Base-by-base conservation (phyloP, 2,329 filamentous ascomycete species). In the Diaporthe destruens region DNA sequence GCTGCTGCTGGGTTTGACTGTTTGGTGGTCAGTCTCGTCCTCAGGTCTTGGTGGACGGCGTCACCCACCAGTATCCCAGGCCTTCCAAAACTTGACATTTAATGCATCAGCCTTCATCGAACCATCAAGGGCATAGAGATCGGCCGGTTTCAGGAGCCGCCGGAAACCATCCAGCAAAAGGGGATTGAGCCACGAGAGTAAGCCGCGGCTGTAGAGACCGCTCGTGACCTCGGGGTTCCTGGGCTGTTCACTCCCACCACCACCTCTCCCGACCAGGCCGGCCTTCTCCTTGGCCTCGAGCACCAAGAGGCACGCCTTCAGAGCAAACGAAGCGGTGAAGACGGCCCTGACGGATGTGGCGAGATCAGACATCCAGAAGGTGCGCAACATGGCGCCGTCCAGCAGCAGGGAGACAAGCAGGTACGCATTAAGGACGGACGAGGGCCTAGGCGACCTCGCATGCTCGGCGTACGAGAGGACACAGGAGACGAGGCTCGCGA, bases 211-310 rank as follows among this genome's bases (percentile, higher is more conserved):
- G 51, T 83, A 82, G 9, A 84, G 75, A 18, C 84, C 83, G 72
- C 82, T 82, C 36, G 80, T 81, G 49, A 76, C 77, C 71, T 83
- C 83, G 5, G 84, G 82, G 9, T 81, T 80, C n/a, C 75, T 72
- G 20, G 74, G 69, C 61, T 75, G 32, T n/a, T 76, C 47, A 75
- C 71, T n/a, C 81, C 7, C 44, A 23, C 47, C 20, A 49, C 47
- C 47, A 7, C 71, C 34, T 11, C 32, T 25, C 6, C 29, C 14
- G 16, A 84, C 75, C 47, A 80, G 79, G 2, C 72, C 55, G 11
- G 79, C 77, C 77, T 85, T 86, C 69, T 80, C 82, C 70, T 77
- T 76, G 1, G 82, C 82, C 77, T 86, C 84, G 3, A 83, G 80
- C 34, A 82, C 75, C 23, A 83, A 74, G 20, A 82, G 71, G 0